Base-by-base conservation (phyloP, 2,329 filamentous ascomycete genomes). In the Diplodia mutila region DNA sequence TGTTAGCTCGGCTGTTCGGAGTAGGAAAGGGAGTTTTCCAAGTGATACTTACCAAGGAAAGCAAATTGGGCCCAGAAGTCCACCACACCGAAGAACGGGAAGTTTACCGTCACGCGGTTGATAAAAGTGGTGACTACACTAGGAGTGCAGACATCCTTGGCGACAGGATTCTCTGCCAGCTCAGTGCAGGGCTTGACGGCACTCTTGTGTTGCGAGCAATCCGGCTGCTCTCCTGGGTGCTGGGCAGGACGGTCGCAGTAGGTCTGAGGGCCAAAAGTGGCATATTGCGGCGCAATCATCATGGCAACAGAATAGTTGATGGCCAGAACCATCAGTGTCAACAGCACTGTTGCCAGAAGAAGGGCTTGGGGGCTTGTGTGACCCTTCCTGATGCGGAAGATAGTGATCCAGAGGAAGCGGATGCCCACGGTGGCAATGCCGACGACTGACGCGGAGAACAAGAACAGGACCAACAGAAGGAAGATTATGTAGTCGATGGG, bases 11-110 rank as follows among this genome's bases (percentile, higher is more conserved):
- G 4, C 3, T 25, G 7, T 29, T 5, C 25, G 21, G 49, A n/a
- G 21, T 32, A 34, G n/a, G 48, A 29, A 34, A 23, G 16, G 34
- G 9, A 12, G n/a, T 27, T 29, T 29, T 16, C 37, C 37, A 39
- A n/a, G 16, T n/a, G 2, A 53, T 23, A 69, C 75, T 72, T 78
- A 82, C 82, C 90, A 52, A 99, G 80, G 81, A 99, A 98, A 14
- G 86, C 91, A 76, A 97, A 98, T 75, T 99, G 95, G 0, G 93
- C 92, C 93, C 94, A 99, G 79, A 98, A 99, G 72, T 92, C 87
- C n/a, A 98, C 82, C 12, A 90, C 89, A 12, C 95, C 95, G 75
- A 99, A 97, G 76, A 97, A 93, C 6, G 95, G 94, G 85, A 95
- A 99, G 76, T 96, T 97, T 75, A 97, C 87, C 25, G 92, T 94